A percentile compares a stretch with the other conserved stretches of the same genome.
Evolutionary conservation across 176 grass and related monocot genomes (phyloP).

Genomic region (Aegilops tauschii): DNA sequence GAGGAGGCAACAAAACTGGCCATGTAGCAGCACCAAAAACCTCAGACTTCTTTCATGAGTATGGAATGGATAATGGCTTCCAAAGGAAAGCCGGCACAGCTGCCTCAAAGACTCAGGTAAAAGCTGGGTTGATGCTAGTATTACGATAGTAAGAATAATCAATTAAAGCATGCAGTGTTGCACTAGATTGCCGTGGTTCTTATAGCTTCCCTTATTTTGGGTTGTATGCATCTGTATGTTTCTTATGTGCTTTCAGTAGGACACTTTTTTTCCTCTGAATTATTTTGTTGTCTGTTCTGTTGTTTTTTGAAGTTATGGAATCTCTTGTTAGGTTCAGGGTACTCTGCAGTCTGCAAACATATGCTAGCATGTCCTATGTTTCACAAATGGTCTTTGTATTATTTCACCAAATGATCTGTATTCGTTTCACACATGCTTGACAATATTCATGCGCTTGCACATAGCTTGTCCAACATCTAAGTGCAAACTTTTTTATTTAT

Average conservation of each 20-base stretch:
- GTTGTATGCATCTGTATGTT: background rate
- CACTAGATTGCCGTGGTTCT: background rate
- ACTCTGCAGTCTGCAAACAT: background rate
- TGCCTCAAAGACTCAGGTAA: conserved; percentile 74
- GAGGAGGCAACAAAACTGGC: conserved; percentile 42
- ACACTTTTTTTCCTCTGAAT: background rate
- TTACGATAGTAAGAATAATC: background rate
- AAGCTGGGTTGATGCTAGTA: background rate
- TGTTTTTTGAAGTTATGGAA: background rate
- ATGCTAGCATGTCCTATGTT: background rate
- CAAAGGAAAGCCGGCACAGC: conserved; percentile 60
- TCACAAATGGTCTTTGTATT: background rate
- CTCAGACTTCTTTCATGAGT: conserved; percentile 80
- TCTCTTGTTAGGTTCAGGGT: background rate
- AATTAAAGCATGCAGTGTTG: background rate
- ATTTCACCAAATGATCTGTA: background rate
- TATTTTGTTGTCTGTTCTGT: background rate
- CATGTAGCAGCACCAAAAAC: conserved; percentile 74
- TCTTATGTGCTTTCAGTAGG: background rate
- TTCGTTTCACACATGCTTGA: background rate
- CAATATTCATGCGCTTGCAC: background rate
- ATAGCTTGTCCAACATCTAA: background rate
- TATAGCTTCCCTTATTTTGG: conserved; percentile 2
- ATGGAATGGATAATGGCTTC: conserved; percentile 71
- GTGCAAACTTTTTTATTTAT: background rate